Evolutionary conservation across 2,329 filamentous ascomycete genomes (phyloP), one percentile per base, ranked within the genome.

Genomic region (Alternaria viburni): DNA sequence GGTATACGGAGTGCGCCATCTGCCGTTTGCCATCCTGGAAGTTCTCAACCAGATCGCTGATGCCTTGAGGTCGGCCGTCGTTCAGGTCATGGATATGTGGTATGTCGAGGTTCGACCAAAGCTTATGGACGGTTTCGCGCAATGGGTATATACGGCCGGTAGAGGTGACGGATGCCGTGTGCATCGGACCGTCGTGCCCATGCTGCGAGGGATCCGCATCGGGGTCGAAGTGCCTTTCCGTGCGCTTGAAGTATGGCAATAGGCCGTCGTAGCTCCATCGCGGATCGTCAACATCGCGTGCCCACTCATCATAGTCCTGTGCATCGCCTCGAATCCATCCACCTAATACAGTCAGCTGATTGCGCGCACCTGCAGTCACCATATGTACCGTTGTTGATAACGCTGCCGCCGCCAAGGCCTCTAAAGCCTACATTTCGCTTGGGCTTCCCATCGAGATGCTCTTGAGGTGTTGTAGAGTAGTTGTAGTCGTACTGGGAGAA

Each of bases 191-290:
- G 21, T 74, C 69, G 41, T 72, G 72, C 1, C 70, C 72, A 63
- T 78, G 69, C 46, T 72, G 63, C 3, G n/a, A 36, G 2, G 61
- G 49, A 59, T 75, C 69, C 0, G 41, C 66, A 10, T 69, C 60
- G 6, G 63, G 49, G 58, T 74, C 68, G 25, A 67, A 71, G 56
- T 75, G 70, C 19, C 55, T 68, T 57, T 77, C 72, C 17, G 59
- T 61, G 3, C 68, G 64, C 45, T 71, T 71, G 54, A 77, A 77
- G 60, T 77, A 76, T 4, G 69, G 71, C 4, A 77, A 61, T 17
- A 76, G 57, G 12, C 72, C 69, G 5, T 72, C 52, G 32, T 77
- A 77, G 49, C 70, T 72, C 73, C 74, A 77, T 17, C 69, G 51
- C 10, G 66, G 23, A 57, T 77, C 74, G 1, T 59, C 61, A 4